phyloP scores from a whole-genome alignment of 2,329 filamentous ascomycete genomes.

The Penicillium sp. region DNA sequence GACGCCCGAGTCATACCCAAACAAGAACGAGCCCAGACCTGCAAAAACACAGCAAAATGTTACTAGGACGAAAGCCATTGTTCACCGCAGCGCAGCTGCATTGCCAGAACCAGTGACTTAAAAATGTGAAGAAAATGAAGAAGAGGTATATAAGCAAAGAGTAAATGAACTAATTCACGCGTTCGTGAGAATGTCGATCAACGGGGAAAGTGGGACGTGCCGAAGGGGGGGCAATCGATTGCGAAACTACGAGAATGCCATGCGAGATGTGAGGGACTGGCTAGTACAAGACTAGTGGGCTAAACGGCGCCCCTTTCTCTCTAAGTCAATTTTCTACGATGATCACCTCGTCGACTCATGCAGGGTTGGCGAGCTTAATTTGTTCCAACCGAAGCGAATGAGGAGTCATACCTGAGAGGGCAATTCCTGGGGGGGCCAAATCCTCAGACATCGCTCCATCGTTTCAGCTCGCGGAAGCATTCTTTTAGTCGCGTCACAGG shows the following conservation, averaged over 20 bases:
- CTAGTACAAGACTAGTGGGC: not conserved
- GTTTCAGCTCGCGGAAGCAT: slow-evolving; percentile 9
- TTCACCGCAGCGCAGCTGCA: slow-evolving; percentile 15
- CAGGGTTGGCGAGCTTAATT: slow-evolving; percentile 15
- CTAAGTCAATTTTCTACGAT: not conserved
- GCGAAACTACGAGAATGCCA: slow-evolving; percentile 13
- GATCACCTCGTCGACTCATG: not conserved
- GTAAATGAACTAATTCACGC: not conserved
- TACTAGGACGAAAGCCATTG: slow-evolving; percentile 31
- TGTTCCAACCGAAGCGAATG: not conserved
- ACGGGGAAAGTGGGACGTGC: slow-evolving; percentile 19
- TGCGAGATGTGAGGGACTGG: slow-evolving; percentile 16
- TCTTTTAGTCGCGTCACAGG: slow-evolving; percentile 22
- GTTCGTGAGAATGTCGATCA: slow-evolving; percentile 20
- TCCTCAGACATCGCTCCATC: not conserved
- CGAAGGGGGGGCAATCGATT: slow-evolving; percentile 16
- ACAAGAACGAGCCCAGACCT: slow-evolving; percentile 48
- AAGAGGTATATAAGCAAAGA: slow-evolving; percentile 3
- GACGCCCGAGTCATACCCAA: slow-evolving; percentile 48
- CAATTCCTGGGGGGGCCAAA: not conserved
- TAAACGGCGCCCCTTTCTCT: not conserved
- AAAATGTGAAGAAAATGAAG: not conserved
- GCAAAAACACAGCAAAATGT: slow-evolving; percentile 43
- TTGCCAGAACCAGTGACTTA: not conserved
- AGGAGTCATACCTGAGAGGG: not conserved